These are phyloP conservation scores for Paecilomyces sp. DNA, from an alignment of 2,329 filamentous ascomycete genomes.

Conservation along the genomic window DNA sequence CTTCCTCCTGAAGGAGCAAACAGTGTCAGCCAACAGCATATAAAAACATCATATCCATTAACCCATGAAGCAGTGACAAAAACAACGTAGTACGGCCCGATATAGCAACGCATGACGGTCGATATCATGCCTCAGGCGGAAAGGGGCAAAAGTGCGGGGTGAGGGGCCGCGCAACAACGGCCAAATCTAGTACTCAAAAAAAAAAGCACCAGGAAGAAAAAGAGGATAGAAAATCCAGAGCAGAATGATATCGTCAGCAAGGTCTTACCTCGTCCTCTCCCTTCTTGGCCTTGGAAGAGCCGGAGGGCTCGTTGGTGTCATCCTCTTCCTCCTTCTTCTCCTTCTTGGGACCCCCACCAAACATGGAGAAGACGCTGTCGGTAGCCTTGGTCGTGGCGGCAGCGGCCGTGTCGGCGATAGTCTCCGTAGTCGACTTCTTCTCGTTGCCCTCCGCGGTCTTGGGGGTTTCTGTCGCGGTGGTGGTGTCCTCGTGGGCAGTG, in stretches of 20 bases:
- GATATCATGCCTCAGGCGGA: constrained; percentile 8
- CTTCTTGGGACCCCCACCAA: constrained; percentile 94
- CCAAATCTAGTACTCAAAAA: constrained; percentile 3
- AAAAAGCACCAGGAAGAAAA: constrained; percentile 6
- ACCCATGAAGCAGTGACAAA: neutral
- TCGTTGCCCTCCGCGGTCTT: constrained; percentile 22
- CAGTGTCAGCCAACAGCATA: neutral
- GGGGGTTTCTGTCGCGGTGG: constrained; percentile 20
- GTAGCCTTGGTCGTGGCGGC: constrained; percentile 34
- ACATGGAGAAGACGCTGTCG: constrained; percentile 87
- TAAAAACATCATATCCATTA: neutral
- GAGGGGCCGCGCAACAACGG: constrained; percentile 2
- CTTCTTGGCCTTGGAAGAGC: constrained; percentile 75
- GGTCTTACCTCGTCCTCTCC: constrained; percentile 48
- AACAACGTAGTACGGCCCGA: neutral
- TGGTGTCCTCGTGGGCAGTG: constrained; percentile 24
- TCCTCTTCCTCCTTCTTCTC: constrained; percentile 82
- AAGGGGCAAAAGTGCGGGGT: neutral
- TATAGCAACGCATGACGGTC: neutral
- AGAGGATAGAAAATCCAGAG: constrained; percentile 16
- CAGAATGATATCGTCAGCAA: neutral
- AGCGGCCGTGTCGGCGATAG: constrained; percentile 25
- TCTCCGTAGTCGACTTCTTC: constrained; percentile 18
- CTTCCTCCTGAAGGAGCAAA: constrained; percentile 51
- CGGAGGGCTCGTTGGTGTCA: constrained; percentile 78